Conservation (phyloP, 805 yeast species). For the Ogataea populi-albae region DNA sequence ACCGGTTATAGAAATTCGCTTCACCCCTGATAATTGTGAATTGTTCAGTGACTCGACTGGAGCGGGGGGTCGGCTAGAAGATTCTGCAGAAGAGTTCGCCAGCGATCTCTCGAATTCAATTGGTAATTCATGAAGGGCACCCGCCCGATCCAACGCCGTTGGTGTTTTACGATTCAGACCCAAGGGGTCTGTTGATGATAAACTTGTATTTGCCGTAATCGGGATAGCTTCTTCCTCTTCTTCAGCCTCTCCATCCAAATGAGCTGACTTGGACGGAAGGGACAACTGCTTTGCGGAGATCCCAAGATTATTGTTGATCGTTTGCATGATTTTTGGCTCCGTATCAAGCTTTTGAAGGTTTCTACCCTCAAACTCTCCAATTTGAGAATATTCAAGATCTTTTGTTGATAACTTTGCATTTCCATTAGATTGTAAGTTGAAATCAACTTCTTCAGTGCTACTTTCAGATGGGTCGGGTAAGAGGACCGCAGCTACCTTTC, state of each 20-base stretch:
- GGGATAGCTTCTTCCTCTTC: background rate
- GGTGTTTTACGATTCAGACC: no score
- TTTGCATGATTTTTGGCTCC: slow-evolving; percentile 16
- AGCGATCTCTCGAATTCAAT: background rate
- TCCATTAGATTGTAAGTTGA: no score
- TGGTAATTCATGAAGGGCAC: background rate
- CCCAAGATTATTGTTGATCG: slow-evolving; percentile 8
- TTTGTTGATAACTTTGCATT: background rate
- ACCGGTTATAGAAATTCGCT: background rate
- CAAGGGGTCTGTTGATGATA: background rate
- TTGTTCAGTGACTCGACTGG: background rate
- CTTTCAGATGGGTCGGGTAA: slow-evolving; percentile 1
- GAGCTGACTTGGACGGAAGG: background rate
- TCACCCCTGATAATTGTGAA: background rate
- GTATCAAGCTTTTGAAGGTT: slow-evolving; percentile 11
- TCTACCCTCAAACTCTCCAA: slow-evolving; percentile 19
- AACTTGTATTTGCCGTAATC: background rate
- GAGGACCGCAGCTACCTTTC: slow-evolving; percentile 1
- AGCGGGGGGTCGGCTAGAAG: background rate
- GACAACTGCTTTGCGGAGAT: background rate
- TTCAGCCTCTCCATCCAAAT: background rate
- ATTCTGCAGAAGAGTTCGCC: background rate
- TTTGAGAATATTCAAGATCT: slow-evolving; percentile 7
- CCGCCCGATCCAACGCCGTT: background rate
- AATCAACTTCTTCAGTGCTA: background rate